These are phyloP conservation scores for Globisporangium middletonii DNA, from an alignment of 352 stramenopile species.

Conservation along the genomic window DNA sequence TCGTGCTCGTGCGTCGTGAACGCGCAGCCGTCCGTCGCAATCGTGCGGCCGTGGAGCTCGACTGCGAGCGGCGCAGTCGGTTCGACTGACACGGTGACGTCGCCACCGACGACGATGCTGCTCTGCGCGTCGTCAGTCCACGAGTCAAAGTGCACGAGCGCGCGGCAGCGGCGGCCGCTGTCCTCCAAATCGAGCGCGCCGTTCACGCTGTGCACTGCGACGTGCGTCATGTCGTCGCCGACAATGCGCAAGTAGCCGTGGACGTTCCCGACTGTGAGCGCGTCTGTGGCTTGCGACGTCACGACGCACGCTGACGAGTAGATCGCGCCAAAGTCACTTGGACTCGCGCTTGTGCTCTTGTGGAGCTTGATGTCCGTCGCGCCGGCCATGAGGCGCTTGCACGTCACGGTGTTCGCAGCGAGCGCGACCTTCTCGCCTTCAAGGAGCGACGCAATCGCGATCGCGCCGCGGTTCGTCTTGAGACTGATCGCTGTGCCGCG, in stretches of 20 bases:
- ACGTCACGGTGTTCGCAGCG: constrained; percentile 30
- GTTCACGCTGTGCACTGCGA: constrained; percentile 62
- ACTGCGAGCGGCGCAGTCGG: constrained; percentile 47
- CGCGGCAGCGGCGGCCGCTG: constrained; percentile 42
- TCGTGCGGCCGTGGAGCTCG: constrained; percentile 54
- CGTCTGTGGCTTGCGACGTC: constrained; percentile 26
- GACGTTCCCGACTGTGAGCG: constrained; percentile 51
- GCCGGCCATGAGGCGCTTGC: constrained; percentile 63
- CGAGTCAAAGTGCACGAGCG: constrained; percentile 68
- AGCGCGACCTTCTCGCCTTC: constrained; percentile 58
- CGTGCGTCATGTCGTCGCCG: constrained; percentile 34
- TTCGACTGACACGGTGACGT: constrained; percentile 60
- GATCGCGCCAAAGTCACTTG: constrained; percentile 52
- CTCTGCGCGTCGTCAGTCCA: constrained; percentile 39
- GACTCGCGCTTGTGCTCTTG: constrained; percentile 16
- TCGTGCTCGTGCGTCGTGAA: constrained; percentile 54
- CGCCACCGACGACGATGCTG: constrained; percentile 59
- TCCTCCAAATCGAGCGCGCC: constrained; percentile 68
- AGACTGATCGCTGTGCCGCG: constrained; percentile 48
- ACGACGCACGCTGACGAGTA: constrained; percentile 54
- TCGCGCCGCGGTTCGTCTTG: constrained; percentile 53
- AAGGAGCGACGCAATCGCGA: constrained; percentile 40
- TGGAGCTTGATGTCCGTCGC: constrained; percentile 46
- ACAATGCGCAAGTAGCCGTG: constrained; percentile 64
- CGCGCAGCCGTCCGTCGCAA: constrained; percentile 35